Conservation (phyloP, 345 rosid genomes). For the Alliaria petiolata region DNA sequence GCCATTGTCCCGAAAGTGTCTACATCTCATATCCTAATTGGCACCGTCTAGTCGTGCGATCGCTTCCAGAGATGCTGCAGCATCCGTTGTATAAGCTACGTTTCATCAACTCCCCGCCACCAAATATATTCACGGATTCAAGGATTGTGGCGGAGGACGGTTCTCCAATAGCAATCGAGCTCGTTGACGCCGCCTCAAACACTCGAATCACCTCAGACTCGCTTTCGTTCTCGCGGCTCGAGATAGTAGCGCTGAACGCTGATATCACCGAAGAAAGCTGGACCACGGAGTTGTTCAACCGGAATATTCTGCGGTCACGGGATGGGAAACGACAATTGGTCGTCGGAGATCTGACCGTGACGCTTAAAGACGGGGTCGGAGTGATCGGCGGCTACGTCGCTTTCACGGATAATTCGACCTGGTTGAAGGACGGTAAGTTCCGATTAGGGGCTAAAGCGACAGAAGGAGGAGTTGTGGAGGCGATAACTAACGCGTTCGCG, state of each 20-base stretch:
- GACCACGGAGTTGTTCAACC: constrained; percentile 37
- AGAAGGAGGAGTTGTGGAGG: constrained; percentile 42
- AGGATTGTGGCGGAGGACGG: constrained; percentile 43
- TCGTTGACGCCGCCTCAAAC: constrained; percentile 41
- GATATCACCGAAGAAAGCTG: constrained; percentile 48
- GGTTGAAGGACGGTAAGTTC: constrained; percentile 53
- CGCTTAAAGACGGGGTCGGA: constrained; percentile 43
- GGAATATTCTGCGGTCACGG: constrained; percentile 41
- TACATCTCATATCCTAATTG: too few relatives aligned
- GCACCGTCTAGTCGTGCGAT: too few relatives aligned
- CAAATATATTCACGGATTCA: constrained; percentile 42
- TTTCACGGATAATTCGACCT: constrained; percentile 64
- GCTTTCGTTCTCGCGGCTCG: constrained; percentile 48
- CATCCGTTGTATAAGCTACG: too few relatives aligned
- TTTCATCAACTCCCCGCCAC: constrained; percentile 35
- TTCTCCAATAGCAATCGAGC: constrained; percentile 33
- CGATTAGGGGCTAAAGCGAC: constrained; percentile 51
- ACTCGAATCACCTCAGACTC: constrained; percentile 27
- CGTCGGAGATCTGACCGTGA: constrained; percentile 45
- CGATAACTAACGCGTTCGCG: constrained; percentile 44
- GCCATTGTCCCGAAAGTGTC: too few relatives aligned
- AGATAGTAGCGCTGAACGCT: constrained; percentile 50
- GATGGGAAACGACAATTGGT: constrained; percentile 54
- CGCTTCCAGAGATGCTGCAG: too few relatives aligned
- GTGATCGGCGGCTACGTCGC: constrained; percentile 22